These are phyloP conservation scores for Metarhizium guizhouense DNA, from an alignment of 2,329 filamentous ascomycete genomes.

Conservation along the genomic window DNA sequence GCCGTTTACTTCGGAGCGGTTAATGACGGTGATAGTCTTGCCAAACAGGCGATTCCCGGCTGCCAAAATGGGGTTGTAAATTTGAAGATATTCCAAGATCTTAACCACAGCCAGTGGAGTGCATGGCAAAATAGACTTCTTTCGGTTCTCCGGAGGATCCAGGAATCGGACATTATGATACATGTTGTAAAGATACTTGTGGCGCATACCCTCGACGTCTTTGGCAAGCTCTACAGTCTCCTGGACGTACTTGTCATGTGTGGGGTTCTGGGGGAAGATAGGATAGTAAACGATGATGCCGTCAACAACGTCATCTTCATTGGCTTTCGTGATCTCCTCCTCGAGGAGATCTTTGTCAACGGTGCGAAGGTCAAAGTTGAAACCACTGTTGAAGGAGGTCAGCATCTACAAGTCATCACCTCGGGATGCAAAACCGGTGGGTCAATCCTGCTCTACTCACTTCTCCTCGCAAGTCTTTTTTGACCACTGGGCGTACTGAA, in stretches of 20 bases:
- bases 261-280: conserved; percentile 72
- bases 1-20: conserved; percentile 91
- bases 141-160: conserved; percentile 64
- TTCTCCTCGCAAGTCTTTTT: conserved; percentile 94
- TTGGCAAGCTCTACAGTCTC: conserved; percentile 85
- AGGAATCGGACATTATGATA: conserved; percentile 97
- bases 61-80: conserved; percentile 91
- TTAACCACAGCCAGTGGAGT: conserved; percentile 95
- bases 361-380: conserved; percentile 76
- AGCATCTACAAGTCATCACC: conserved; percentile 3
- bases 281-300: conserved; percentile 98
- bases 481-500: conserved; percentile 95
- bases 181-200: conserved; percentile 97
- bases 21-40: conserved; percentile 92
- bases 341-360: conserved; percentile 85
- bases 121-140: conserved; percentile 91
- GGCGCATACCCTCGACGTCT: conserved; percentile 91
- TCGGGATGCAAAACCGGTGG: neutral
- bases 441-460: conserved; percentile 44
- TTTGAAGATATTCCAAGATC: conserved; percentile 88
- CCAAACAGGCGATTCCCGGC: conserved; percentile 91
- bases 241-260: conserved; percentile 90
- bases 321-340: conserved; percentile 78
- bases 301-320: conserved; percentile 67
- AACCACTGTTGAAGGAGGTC: conserved; percentile 51